Evolutionary conservation across 2,329 filamentous ascomycete genomes (phyloP).

Genomic region (Pseudopithomyces maydicus): DNA sequence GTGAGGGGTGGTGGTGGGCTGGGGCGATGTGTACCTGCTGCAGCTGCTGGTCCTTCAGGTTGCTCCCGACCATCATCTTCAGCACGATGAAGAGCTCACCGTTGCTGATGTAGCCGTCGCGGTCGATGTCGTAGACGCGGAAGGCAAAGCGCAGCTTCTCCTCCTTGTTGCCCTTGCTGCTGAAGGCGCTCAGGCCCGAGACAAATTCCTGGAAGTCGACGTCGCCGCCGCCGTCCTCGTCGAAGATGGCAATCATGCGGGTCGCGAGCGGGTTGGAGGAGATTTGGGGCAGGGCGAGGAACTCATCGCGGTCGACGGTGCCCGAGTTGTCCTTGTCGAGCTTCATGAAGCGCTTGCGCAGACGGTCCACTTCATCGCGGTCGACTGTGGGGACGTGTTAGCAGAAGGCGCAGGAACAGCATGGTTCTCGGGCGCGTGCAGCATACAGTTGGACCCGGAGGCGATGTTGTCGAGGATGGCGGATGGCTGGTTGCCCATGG

Average conservation of each 20-base stretch:
- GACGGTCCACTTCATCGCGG: slow-evolving; percentile 92
- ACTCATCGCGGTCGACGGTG: slow-evolving; percentile 98
- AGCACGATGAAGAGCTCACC: slow-evolving; percentile 98
- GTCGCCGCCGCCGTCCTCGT: slow-evolving; percentile 96
- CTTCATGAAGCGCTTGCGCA: slow-evolving; percentile 99
- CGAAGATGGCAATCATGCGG: slow-evolving; percentile 99
- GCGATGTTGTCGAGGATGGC: slow-evolving; percentile 93
- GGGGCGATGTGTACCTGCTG: slow-evolving; percentile 65
- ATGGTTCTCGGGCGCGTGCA: slow-evolving; percentile 2
- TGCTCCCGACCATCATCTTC: slow-evolving; percentile 99
- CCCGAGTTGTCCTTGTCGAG: slow-evolving; percentile 99
- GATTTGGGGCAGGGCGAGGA: slow-evolving; percentile 94
- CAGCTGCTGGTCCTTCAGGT: slow-evolving; percentile 97
- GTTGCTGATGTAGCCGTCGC: slow-evolving; percentile 98
- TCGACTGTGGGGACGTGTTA: slow-evolving; percentile 68
- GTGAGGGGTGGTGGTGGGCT: too few relatives aligned
- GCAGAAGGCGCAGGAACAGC: slow-evolving; percentile 24
- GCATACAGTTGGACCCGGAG: slow-evolving; percentile 91
- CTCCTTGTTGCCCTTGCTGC: slow-evolving; percentile 97
- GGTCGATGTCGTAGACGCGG: slow-evolving; percentile 99
- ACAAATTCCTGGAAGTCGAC: slow-evolving; percentile 99
- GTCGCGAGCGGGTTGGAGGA: slow-evolving; percentile 97
- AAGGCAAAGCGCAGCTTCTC: slow-evolving; percentile 98
- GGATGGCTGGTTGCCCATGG: slow-evolving; percentile 61
- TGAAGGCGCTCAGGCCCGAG: slow-evolving; percentile 91